Conservation (phyloP, 257 asterid species). For the Pogostemon cablin region DNA sequence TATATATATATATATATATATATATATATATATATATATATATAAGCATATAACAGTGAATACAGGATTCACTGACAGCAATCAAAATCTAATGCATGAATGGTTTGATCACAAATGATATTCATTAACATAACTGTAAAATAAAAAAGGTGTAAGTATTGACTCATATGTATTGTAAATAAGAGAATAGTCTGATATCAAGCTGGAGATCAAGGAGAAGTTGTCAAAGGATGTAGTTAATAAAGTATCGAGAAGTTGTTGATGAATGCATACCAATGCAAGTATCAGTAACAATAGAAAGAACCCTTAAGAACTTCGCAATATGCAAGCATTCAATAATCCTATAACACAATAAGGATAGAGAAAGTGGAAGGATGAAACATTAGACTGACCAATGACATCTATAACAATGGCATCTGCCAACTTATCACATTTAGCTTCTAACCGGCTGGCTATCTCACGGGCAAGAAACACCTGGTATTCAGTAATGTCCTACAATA, state of each 20-base stretch:
- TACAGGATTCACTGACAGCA: neutral
- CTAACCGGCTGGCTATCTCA: slow-evolving; percentile 81
- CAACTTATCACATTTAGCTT: slow-evolving; percentile 81
- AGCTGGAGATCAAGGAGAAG: slow-evolving; percentile 24
- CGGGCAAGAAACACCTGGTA: slow-evolving; percentile 84
- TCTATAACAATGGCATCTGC: slow-evolving; percentile 71
- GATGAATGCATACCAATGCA: slow-evolving; percentile 14
- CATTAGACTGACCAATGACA: slow-evolving; percentile 66
- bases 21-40: slow-evolving; percentile 4
- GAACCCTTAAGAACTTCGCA: neutral
- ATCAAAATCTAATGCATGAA: slow-evolving; percentile 22
- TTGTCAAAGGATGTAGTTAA: slow-evolving; percentile 13
- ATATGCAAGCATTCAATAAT: slow-evolving; percentile 29
- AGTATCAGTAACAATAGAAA: slow-evolving; percentile 8
- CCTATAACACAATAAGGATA: slow-evolving; percentile 16
- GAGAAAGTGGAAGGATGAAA: slow-evolving; percentile 22
- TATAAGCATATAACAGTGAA: slow-evolving; percentile 25
- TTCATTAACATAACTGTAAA: slow-evolving; percentile 4
- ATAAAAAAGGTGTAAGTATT: slow-evolving; percentile 19
- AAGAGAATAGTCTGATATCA: slow-evolving; percentile 13
- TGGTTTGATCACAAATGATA: neutral
- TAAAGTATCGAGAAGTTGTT: slow-evolving; percentile 12
- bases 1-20: slow-evolving; percentile 16
- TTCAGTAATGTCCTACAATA: slow-evolving; percentile 73
- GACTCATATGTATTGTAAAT: slow-evolving; percentile 18